Percentiles rank a stretch among this genome's conserved stretches.
Evolutionary conservation across 768 basidiomycete genomes (phyloP).

Genomic region (Agaricus subrufescens): DNA sequence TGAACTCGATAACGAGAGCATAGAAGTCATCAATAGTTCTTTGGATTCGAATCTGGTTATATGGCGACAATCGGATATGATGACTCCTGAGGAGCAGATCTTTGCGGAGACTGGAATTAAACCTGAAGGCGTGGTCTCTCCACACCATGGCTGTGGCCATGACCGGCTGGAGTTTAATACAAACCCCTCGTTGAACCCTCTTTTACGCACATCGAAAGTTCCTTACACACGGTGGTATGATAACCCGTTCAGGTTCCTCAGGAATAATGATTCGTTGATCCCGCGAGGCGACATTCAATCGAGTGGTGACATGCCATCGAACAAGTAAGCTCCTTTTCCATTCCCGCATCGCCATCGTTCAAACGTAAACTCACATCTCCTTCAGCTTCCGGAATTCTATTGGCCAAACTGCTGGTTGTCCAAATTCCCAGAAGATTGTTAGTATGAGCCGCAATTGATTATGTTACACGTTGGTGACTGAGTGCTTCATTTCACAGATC

Average conservation of each 20-base stretch:
- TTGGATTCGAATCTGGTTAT: conserved; percentile 58
- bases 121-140: conserved; percentile 14
- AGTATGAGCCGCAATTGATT: conserved; percentile 16
- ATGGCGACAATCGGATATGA: conserved; percentile 70
- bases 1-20: conserved; percentile 47
- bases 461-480: background rate
- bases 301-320: conserved; percentile 32
- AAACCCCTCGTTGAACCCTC: conserved; percentile 48
- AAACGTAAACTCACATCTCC: conserved; percentile 6
- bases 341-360: background rate
- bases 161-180: conserved; percentile 67
- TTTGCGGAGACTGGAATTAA: conserved; percentile 23
- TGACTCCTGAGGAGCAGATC: conserved; percentile 47
- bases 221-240: conserved; percentile 36
- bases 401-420: conserved; percentile 68
- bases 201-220: conserved; percentile 30
- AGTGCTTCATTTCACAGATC: conserved; percentile 25
- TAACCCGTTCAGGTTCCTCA: conserved; percentile 2
- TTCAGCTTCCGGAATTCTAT: conserved; percentile 66
- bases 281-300: conserved; percentile 52
- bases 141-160: conserved; percentile 57
- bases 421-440: conserved; percentile 65
- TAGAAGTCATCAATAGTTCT: conserved; percentile 29
- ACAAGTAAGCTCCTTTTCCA: conserved; percentile 41
- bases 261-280: conserved; percentile 6